Conservation (phyloP, 108 stramenopile genomes). For the Nitzschia sp. region DNA sequence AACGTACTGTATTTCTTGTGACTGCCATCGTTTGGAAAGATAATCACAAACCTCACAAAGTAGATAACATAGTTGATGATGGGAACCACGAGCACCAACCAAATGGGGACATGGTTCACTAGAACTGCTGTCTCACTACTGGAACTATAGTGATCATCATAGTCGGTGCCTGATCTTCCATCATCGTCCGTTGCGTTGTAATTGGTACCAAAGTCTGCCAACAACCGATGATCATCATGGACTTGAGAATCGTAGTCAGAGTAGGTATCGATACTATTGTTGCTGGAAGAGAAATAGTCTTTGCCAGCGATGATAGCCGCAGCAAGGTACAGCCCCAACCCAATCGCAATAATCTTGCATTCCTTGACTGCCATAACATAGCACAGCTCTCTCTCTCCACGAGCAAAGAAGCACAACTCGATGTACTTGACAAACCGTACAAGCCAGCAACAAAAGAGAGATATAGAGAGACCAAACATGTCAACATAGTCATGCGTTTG, state of each 20-base stretch:
- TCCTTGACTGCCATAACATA: neutral
- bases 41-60: constrained; percentile 11
- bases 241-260: neutral
- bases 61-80: neutral
- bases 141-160: constrained; percentile 18
- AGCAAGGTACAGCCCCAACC: neutral
- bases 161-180: constrained; percentile 20
- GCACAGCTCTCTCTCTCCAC: constrained; percentile 13
- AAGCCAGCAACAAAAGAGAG: constrained; percentile 11
- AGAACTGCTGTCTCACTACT: neutral
- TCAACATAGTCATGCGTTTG: constrained; percentile 24
- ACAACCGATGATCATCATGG: constrained; percentile 6
- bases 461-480: constrained; percentile 37
- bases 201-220: neutral
- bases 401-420: constrained; percentile 23
- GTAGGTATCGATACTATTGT: neutral
- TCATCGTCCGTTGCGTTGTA: no score
- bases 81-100: constrained; percentile 6
- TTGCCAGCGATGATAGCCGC: constrained; percentile 29
- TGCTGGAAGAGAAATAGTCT: constrained; percentile 2
- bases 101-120: neutral
- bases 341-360: neutral
- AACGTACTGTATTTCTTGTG: constrained; percentile 43
- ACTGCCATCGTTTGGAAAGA: constrained; percentile 29
- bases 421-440: constrained; percentile 11